Conservation (phyloP, 2,329 filamentous ascomycete species). For the Rutstroemia sp. region DNA sequence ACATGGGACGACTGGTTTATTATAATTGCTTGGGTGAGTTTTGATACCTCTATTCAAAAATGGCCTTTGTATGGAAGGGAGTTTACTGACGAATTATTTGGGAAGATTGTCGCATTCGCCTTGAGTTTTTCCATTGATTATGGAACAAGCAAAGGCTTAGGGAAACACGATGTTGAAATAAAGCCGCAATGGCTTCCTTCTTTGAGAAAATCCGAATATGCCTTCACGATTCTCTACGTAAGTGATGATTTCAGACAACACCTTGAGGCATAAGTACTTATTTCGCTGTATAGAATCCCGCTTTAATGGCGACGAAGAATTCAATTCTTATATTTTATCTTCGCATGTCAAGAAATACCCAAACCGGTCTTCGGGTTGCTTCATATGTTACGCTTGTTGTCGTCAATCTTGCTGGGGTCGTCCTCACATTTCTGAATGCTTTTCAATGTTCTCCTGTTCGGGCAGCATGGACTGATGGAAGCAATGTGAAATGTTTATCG, state of each 20-base stretch:
- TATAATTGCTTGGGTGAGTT: conserved; percentile 61
- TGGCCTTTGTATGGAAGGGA: neutral
- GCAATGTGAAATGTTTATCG: conserved; percentile 34
- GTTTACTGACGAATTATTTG: neutral
- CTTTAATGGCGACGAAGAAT: conserved; percentile 84
- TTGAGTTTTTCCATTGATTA: conserved; percentile 60
- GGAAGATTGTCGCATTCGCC: conserved; percentile 50
- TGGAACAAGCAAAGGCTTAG: conserved; percentile 57
- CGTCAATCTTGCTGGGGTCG: conserved; percentile 70
- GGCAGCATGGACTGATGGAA: conserved; percentile 51
- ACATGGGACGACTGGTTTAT: conserved; percentile 78
- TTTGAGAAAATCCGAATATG: conserved; percentile 55
- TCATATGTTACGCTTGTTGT: conserved; percentile 73
- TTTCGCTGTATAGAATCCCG: conserved; percentile 58
- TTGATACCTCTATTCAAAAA: neutral
- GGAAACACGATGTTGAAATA: conserved; percentile 59
- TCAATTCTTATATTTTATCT: conserved; percentile 92
- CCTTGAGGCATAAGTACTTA: neutral
- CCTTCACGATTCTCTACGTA: conserved; percentile 57
- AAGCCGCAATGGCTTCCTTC: conserved; percentile 37
- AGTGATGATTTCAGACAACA: conserved; percentile 18
- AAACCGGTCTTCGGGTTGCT: conserved; percentile 69
- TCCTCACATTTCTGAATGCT: conserved; percentile 78
- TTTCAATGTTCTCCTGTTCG: conserved; percentile 73
- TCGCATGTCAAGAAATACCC: conserved; percentile 68